Conservation (phyloP, 164 flowering plant genomes). For the Aristolochia contorta region DNA sequence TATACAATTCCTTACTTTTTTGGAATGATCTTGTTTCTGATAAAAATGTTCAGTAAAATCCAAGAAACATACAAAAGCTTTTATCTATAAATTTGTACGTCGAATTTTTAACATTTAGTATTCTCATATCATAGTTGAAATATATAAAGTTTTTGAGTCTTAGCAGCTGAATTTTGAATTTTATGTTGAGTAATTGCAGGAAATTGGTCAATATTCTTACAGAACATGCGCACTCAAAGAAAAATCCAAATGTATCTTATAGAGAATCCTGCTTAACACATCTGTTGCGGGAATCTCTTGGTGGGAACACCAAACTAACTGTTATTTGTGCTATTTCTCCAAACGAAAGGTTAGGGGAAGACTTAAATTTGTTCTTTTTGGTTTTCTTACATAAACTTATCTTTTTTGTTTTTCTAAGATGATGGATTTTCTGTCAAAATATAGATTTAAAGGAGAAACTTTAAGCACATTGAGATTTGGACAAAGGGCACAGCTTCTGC, state of each 20-base stretch:
- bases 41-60: no score
- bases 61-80: no score
- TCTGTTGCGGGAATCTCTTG: slow-evolving; percentile 73
- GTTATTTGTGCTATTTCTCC: slow-evolving; percentile 77
- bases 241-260: slow-evolving; percentile 34
- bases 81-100: no score
- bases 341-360: slow-evolving; percentile 36
- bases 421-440: slow-evolving; percentile 7
- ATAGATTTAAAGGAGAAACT: slow-evolving; percentile 61
- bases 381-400: not conserved
- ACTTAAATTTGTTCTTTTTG: not conserved
- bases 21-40: no score
- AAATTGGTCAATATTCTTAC: slow-evolving; percentile 59
- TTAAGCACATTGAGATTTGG: slow-evolving; percentile 88
- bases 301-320: slow-evolving; percentile 88
- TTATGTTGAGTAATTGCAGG: slow-evolving; percentile 31
- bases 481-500: slow-evolving; percentile 42
- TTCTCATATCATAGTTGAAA: no score
- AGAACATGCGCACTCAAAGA: slow-evolving; percentile 31
- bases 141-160: no score
- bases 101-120: no score
- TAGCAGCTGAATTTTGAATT: not conserved
- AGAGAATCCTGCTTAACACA: slow-evolving; percentile 68
- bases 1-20: no score
- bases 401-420: not conserved